These are phyloP conservation scores for Eucalyptus urophylla DNA, from an alignment of 345 rosid species.

Conservation along the genomic window DNA sequence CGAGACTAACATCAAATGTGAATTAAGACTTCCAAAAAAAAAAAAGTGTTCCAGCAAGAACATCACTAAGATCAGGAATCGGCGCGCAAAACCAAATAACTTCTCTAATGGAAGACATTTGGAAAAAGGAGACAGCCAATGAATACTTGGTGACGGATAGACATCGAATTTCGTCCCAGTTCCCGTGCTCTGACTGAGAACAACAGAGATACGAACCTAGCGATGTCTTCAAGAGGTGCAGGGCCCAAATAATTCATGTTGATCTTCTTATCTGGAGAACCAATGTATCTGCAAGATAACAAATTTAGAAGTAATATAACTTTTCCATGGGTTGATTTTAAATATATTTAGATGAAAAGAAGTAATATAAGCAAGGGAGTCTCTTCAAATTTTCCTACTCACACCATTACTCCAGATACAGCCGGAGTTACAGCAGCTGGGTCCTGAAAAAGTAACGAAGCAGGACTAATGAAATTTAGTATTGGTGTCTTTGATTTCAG, in stretches of 20 bases:
- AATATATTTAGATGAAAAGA: background rate
- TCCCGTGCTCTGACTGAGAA: background rate
- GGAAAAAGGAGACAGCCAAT: background rate
- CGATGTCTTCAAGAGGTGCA: constrained; percentile 65
- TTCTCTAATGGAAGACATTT: background rate
- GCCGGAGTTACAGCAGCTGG: constrained; percentile 48
- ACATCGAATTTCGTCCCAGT: background rate
- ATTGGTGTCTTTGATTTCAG: background rate
- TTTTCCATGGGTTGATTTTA: background rate
- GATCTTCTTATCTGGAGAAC: constrained; percentile 55
- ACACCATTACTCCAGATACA: constrained; percentile 75
- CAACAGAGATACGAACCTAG: constrained; percentile 33
- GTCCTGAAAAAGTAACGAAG: constrained; percentile 37
- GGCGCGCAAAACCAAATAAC: background rate
- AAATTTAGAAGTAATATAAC: background rate
- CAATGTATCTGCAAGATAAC: constrained; percentile 48
- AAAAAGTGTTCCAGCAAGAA: background rate
- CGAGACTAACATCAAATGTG: background rate
- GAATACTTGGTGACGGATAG: background rate
- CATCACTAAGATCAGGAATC: background rate
- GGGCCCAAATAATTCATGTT: constrained; percentile 78
- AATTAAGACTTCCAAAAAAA: background rate
- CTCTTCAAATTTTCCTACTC: constrained; percentile 10
- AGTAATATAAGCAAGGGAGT: background rate
- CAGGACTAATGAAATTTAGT: background rate